Evolutionary conservation across 148 eudicot genomes (phyloP).

Genomic region (Mesembryanthemum crystallinum): DNA sequence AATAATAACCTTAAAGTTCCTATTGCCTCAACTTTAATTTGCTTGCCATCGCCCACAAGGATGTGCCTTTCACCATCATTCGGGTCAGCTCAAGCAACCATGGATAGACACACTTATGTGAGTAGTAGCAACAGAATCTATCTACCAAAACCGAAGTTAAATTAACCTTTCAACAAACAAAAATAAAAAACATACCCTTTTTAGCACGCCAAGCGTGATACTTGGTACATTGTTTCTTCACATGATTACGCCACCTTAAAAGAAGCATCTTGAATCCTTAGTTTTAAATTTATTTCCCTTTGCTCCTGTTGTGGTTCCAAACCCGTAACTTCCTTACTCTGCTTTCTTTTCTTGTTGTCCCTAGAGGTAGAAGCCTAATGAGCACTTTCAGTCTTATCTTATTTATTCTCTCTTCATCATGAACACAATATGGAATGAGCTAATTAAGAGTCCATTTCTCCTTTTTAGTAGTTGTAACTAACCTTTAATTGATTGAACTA

Average conservation of each 20-base stretch:
- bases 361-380: too few relatives aligned
- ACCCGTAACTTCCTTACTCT: too few relatives aligned
- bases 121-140: constrained; percentile 10
- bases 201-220: not conserved
- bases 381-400: not conserved
- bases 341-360: too few relatives aligned
- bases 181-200: not conserved
- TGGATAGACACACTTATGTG: constrained; percentile 12
- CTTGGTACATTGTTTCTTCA: not conserved
- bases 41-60: constrained; percentile 9
- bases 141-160: constrained; percentile 8
- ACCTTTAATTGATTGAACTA: not conserved
- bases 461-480: not conserved
- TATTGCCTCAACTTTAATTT: constrained; percentile 5
- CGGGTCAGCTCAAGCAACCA: constrained; percentile 2
- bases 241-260: not conserved
- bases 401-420: not conserved
- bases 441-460: constrained; percentile 12
- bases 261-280: not conserved
- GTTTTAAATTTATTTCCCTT: too few relatives aligned
- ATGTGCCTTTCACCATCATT: constrained; percentile 16
- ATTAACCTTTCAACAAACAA: not conserved
- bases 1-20: constrained; percentile 10
- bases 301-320: too few relatives aligned
- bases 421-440: constrained; percentile 6